These are phyloP conservation scores for Echium plantagineum DNA, from an alignment of 257 asterid species.

Conservation along the genomic window DNA sequence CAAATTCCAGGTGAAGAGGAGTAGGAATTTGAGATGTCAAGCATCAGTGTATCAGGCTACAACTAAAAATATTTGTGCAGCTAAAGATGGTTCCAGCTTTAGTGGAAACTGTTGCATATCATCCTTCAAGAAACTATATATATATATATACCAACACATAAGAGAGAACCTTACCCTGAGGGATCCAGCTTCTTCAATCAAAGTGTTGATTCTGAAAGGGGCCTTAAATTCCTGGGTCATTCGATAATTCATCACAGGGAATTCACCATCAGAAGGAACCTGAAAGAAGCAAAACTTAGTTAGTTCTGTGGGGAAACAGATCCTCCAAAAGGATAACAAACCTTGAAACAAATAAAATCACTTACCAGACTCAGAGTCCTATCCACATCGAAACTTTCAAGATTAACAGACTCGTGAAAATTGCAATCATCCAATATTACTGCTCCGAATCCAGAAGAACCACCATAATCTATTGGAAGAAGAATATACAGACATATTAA, in stretches of 20 bases:
- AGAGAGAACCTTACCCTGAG: constrained; percentile 46
- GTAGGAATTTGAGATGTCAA: neutral
- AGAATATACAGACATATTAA: neutral
- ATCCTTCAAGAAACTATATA: too few species aligned
- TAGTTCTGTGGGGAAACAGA: constrained; percentile 2
- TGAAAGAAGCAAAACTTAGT: constrained; percentile 20
- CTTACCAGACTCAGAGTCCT: constrained; percentile 82
- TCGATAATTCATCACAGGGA: constrained; percentile 99
- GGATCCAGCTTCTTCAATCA: constrained; percentile 89
- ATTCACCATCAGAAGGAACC: constrained; percentile 99
- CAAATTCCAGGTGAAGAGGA: neutral
- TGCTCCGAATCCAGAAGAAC: constrained; percentile 82
- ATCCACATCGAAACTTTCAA: constrained; percentile 89
- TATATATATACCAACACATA: neutral
- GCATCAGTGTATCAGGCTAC: too few species aligned
- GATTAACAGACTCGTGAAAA: constrained; percentile 97
- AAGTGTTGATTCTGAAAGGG: constrained; percentile 76
- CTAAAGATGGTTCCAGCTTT: neutral
- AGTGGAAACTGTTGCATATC: too few species aligned
- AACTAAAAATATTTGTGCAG: neutral
- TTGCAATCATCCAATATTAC: constrained; percentile 96
- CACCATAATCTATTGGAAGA: constrained; percentile 55
- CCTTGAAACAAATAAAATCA: constrained; percentile 15
- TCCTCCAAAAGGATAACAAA: constrained; percentile 6
- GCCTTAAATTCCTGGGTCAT: constrained; percentile 99